Percentiles rank a stretch among this genome's conserved stretches.
Conservation (phyloP, 768 basidiomycete species). For the Tylopilus intermedius region DNA sequence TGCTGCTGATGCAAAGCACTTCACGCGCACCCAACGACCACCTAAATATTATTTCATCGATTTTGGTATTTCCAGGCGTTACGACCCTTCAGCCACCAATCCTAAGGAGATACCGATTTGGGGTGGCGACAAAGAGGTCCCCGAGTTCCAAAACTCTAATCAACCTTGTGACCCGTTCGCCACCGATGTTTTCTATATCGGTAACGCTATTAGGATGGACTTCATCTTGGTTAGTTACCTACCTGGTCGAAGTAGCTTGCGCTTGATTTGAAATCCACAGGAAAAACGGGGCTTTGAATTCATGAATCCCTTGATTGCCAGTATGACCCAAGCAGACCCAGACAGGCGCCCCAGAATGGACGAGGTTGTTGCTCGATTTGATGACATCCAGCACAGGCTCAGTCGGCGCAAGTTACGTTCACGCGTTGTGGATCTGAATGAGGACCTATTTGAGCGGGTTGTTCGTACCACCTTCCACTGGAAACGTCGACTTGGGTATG, state of each 20-base stretch:
- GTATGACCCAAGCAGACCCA: conserved; percentile 36
- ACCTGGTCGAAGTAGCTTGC: too few species aligned
- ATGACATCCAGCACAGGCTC: conserved; percentile 13
- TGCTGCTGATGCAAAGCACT: too few species aligned
- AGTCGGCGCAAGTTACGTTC: conserved; percentile 26
- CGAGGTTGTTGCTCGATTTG: conserved; percentile 31
- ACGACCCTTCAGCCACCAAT: too few species aligned
- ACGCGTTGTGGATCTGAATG: conserved; percentile 13
- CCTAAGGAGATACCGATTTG: too few species aligned
- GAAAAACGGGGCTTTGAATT: conserved; percentile 18
- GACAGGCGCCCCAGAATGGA: conserved; percentile 34
- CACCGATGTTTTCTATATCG: too few species aligned
- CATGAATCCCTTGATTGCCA: conserved; percentile 6
- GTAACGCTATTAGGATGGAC: too few species aligned
- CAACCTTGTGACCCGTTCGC: too few species aligned
- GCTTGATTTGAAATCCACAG: not conserved
- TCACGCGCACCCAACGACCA: too few species aligned
- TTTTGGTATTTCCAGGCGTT: too few species aligned
- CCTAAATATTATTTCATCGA: too few species aligned
- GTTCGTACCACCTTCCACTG: conserved; percentile 19
- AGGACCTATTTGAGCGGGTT: conserved; percentile 8
- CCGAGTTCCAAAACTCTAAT: too few species aligned
- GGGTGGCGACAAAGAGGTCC: too few species aligned
- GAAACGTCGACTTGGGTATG: conserved; percentile 19
- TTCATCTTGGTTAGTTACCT: not conserved